Conservation (phyloP, 352 stramenopile genomes). For the Thalassiosira mediterranea region DNA sequence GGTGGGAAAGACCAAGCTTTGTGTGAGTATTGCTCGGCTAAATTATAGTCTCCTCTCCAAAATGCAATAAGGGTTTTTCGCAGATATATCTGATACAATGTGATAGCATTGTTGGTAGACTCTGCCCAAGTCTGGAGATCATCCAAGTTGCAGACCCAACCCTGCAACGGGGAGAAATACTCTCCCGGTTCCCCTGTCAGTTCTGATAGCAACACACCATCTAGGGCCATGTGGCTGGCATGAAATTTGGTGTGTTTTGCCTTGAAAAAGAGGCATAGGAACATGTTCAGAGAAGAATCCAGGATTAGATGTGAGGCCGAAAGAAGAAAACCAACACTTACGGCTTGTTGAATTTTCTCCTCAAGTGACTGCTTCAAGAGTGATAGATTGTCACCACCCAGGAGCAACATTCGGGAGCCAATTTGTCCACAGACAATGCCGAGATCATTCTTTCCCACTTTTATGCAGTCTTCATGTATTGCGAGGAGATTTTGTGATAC, state of each 20-base stretch:
- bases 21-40: background rate
- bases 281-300: background rate
- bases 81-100: slow-evolving; percentile 2
- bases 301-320: background rate
- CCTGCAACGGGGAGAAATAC: background rate
- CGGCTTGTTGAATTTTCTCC: background rate
- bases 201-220: background rate
- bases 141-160: background rate
- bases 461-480: slow-evolving; percentile 10
- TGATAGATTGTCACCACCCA: slow-evolving; percentile 25
- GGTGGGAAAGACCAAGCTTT: background rate
- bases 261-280: background rate
- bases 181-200: slow-evolving; percentile 1
- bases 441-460: slow-evolving; percentile 10
- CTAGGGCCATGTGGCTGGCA: background rate
- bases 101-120: background rate
- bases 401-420: slow-evolving; percentile 13
- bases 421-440: slow-evolving; percentile 1
- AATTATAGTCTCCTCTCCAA: slow-evolving; percentile 1
- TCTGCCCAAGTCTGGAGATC: background rate
- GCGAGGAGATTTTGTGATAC: slow-evolving; percentile 5
- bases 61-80: slow-evolving; percentile 5
- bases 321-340: background rate
- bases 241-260: background rate
- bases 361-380: slow-evolving; percentile 2